Percentiles rank a stretch among this genome's conserved stretches.
phyloP scores from a whole-genome alignment of 2,329 filamentous ascomycete genomes.

The Cylindrodendrum hubeiense region DNA sequence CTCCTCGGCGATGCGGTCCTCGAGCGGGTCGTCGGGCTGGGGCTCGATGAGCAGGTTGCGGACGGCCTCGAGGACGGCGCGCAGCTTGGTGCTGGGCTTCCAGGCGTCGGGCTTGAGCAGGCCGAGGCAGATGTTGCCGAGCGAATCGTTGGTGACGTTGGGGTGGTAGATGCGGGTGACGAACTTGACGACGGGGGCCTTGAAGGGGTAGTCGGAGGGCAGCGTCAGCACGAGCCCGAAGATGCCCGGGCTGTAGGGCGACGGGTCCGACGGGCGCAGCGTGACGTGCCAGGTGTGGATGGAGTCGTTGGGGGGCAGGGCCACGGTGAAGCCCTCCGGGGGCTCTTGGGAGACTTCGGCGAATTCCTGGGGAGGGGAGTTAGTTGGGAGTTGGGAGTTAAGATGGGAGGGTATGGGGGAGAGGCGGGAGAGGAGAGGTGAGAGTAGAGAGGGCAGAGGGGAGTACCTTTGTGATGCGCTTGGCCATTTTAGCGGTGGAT shows the following conservation, averaged over 20 bases:
- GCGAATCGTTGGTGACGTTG: constrained; percentile 89
- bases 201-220: constrained; percentile 89
- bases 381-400: constrained; percentile 24
- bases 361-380: constrained; percentile 59
- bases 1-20: constrained; percentile 87
- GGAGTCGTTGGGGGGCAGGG: constrained; percentile 60
- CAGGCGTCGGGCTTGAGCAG: constrained; percentile 88
- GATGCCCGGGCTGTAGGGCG: constrained; percentile 72
- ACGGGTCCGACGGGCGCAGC: constrained; percentile 58
- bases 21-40: constrained; percentile 90
- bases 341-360: constrained; percentile 62
- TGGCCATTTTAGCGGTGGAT: constrained; percentile 52
- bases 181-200: constrained; percentile 84
- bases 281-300: constrained; percentile 66
- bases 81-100: constrained; percentile 88
- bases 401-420: background rate
- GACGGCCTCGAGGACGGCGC: constrained; percentile 81
- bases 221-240: constrained; percentile 82
- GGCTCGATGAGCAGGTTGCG: constrained; percentile 82
- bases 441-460: background rate
- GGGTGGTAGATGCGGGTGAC: constrained; percentile 94
- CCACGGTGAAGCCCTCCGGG: constrained; percentile 60
- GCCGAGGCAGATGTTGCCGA: constrained; percentile 87
- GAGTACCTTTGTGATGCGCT: constrained; percentile 59
- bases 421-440: background rate